phyloP scores from a whole-genome alignment of 2,329 filamentous ascomycete species.

The Arthrobotrys entomopaga region DNA sequence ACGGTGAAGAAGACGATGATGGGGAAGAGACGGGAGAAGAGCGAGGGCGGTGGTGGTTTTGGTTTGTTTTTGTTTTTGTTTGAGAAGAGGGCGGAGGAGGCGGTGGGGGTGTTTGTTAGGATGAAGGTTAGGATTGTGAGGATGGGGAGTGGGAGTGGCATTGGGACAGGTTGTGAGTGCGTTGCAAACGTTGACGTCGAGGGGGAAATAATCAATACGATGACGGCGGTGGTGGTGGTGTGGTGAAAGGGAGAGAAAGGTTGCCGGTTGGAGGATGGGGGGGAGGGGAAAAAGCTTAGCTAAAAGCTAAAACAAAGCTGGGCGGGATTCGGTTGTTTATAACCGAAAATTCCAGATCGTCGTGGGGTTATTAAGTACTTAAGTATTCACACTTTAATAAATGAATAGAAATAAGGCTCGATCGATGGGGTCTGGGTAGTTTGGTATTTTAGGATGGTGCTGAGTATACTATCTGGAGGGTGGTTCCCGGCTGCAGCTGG shows the following conservation, averaged over 20 bases:
- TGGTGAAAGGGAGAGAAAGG: not conserved
- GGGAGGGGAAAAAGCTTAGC: not conserved
- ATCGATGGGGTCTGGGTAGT: no score
- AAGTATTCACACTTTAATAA: no score
- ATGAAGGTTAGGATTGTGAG: slow-evolving; percentile 10
- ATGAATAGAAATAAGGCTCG: no score
- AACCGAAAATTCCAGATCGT: no score
- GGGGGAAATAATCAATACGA: no score
- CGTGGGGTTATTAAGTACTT: no score
- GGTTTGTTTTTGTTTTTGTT: slow-evolving; percentile 24
- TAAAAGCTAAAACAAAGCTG: not conserved
- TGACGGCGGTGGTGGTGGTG: not conserved
- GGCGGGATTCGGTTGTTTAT: no score
- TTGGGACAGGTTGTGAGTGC: not conserved
- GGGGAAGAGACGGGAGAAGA: slow-evolving; percentile 30
- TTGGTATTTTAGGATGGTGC: no score
- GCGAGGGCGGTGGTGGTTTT: slow-evolving; percentile 9
- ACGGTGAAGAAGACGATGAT: slow-evolving; percentile 31
- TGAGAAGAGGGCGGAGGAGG: slow-evolving; percentile 8
- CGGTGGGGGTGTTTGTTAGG: slow-evolving; percentile 8
- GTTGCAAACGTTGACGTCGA: not conserved
- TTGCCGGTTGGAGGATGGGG: not conserved
- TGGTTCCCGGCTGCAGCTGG: no score
- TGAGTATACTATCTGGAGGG: no score
- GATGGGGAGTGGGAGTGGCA: slow-evolving; percentile 7